phyloP scores from a whole-genome alignment of 2,329 filamentous ascomycete species.

The Sclerotinia sclerotiorum region DNA sequence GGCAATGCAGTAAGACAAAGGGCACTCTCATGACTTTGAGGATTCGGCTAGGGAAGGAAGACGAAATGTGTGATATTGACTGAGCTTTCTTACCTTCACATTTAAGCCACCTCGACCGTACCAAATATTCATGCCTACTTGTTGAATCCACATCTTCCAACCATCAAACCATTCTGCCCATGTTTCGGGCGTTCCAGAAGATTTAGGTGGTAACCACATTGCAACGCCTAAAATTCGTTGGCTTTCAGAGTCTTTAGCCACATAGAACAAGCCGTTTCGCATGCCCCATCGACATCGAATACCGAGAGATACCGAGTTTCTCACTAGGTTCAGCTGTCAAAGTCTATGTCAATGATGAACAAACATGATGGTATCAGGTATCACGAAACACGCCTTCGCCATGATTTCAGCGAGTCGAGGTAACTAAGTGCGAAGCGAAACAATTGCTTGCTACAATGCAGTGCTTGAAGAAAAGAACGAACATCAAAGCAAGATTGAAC shows the following conservation, averaged over 20 bases:
- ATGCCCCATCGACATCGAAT: constrained; percentile 71
- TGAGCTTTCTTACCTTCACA: constrained; percentile 48
- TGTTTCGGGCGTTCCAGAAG: constrained; percentile 48
- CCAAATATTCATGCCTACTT: constrained; percentile 65
- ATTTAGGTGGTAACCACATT: constrained; percentile 67
- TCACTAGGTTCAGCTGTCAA: constrained; percentile 30
- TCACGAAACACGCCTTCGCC: constrained; percentile 7
- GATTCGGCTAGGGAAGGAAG: constrained; percentile 5
- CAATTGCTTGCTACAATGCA: neutral
- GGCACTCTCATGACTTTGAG: constrained; percentile 3
- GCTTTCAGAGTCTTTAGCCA: constrained; percentile 58
- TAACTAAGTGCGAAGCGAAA: neutral
- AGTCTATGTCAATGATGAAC: constrained; percentile 9
- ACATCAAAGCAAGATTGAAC: constrained; percentile 12
- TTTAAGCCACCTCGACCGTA: constrained; percentile 69
- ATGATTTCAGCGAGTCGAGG: neutral
- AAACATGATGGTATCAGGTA: neutral
- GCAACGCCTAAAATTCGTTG: constrained; percentile 65
- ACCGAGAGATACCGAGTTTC: constrained; percentile 40
- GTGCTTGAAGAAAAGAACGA: constrained; percentile 5
- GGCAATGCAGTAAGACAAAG: neutral
- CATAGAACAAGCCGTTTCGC: constrained; percentile 66
- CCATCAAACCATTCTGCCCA: constrained; percentile 63
- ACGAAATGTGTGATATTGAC: constrained; percentile 23
- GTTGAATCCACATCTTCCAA: constrained; percentile 66